Conservation (phyloP, 2,329 filamentous ascomycete genomes). For the Arachnomyces sp. region DNA sequence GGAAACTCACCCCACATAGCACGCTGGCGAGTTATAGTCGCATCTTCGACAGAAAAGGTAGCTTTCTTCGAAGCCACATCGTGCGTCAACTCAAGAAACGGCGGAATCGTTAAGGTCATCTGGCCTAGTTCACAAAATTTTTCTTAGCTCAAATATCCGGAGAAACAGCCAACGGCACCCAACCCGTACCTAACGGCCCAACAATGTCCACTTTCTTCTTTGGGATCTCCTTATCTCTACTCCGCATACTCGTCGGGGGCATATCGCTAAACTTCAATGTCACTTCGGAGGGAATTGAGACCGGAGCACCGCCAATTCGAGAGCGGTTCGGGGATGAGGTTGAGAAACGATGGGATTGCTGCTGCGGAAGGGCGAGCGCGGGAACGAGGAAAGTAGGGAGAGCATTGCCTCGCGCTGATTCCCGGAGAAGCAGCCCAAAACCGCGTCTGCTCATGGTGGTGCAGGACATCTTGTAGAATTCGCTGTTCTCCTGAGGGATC, state of each 20-base stretch:
- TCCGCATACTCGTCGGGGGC: constrained; percentile 51
- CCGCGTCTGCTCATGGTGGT: constrained; percentile 22
- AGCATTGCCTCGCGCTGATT: constrained; percentile 42
- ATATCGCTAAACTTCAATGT: constrained; percentile 62
- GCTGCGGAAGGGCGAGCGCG: constrained; percentile 48
- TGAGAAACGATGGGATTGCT: constrained; percentile 55
- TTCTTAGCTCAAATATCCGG: background rate
- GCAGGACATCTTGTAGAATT: constrained; percentile 51
- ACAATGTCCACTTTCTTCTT: constrained; percentile 63
- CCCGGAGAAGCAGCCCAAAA: constrained; percentile 49
- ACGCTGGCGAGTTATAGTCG: constrained; percentile 63
- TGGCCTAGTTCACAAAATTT: constrained; percentile 47
- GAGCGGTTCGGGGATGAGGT: constrained; percentile 60
- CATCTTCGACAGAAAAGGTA: constrained; percentile 62
- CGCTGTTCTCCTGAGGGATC: too few species aligned
- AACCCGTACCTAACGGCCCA: constrained; percentile 64
- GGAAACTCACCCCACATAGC: constrained; percentile 83
- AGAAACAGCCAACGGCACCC: background rate
- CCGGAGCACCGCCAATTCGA: constrained; percentile 75
- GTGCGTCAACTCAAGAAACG: constrained; percentile 65
- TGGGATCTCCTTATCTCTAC: constrained; percentile 55
- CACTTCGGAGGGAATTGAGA: constrained; percentile 78
- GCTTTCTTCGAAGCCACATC: constrained; percentile 58
- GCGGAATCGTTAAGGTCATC: constrained; percentile 69
- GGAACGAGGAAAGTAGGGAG: constrained; percentile 68